Evolutionary conservation across 2,329 filamentous ascomycete species (phyloP).

Genomic region (Xenosphaeropsis pyriputrescens): DNA sequence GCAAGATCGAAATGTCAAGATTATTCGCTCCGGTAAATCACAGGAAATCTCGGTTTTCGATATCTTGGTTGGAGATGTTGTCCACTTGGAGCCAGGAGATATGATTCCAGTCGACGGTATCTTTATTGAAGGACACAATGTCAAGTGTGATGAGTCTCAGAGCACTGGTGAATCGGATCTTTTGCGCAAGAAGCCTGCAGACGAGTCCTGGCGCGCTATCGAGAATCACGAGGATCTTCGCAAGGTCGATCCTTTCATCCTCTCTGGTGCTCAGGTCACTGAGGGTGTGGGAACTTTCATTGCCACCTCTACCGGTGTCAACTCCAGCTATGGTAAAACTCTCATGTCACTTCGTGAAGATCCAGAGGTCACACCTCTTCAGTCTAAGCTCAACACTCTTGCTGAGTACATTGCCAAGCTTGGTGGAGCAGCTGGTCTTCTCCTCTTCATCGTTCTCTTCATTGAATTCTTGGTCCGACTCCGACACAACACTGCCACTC

Average conservation of each 20-base stretch:
- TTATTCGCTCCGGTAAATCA: constrained; percentile 59
- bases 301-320: constrained; percentile 58
- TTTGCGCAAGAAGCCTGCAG: constrained; percentile 49
- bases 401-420: constrained; percentile 72
- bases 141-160: constrained; percentile 61
- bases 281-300: constrained; percentile 65
- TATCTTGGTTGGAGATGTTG: constrained; percentile 58
- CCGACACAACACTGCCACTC: constrained; percentile 27
- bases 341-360: constrained; percentile 68
- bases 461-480: constrained; percentile 61
- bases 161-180: constrained; percentile 65
- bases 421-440: constrained; percentile 53
- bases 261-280: constrained; percentile 64
- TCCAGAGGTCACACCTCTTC: constrained; percentile 63
- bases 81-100: constrained; percentile 60
- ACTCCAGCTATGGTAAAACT: constrained; percentile 64
- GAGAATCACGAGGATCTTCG: constrained; percentile 41
- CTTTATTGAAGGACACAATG: constrained; percentile 48
- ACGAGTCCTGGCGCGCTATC: constrained; percentile 49
- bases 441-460: constrained; percentile 66
- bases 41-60: constrained; percentile 57
- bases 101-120: constrained; percentile 61
- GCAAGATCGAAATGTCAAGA: constrained; percentile 59
- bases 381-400: constrained; percentile 62
- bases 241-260: constrained; percentile 66